Base-by-base conservation (phyloP, 208 protist species). In the Trypanosoma boissoni region DNA sequence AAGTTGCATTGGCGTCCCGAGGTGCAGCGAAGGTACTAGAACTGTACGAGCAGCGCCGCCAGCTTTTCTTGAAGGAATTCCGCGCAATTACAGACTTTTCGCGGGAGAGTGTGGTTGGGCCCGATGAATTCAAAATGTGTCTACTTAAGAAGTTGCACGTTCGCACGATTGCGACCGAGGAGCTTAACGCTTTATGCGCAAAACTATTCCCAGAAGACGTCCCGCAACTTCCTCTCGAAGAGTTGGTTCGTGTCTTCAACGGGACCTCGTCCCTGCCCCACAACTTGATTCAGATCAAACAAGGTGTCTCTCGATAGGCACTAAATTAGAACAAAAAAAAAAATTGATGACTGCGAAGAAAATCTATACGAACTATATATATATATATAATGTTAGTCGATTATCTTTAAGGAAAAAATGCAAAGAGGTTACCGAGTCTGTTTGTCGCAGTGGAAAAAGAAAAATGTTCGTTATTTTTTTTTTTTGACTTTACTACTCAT, bases 61-160 rank as follows among this genome's bases (percentile, higher is more conserved):
- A 94, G 57, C 74, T 96, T 3, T 80, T 96, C 34, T 76, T 91
- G 67, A 95, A 96, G 72, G 82, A 90, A 65, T 86, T 96, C 42
- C 87, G 79, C 49, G 70, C 86, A 14, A 91, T 97, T 43, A 75
- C 78, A 12, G 93, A 97, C 65, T 91, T 88, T 70, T 84, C 86
- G 5, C 52, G 64, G 21, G 91, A 96, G 63, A 86, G 87, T 54
- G 71, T 89, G 14, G 82, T 97, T 46, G 93, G 91, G 18, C 58
- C 72, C 4, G 72, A 87, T 29, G 89, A 94, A 62, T 94, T 96
- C 66, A 86, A 87, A 44, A 70, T 88, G 59, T 92, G 86, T 45
- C 50, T 96, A 21, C 76, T 69, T 9, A 75, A 76, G 53, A 88
- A 88, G 63, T 68, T 96, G 34, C 58, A 85, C 26, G 56, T 94